Base-by-base conservation (phyloP, 495 filamentous ascomycete species). In the Neurospora hispaniola region DNA sequence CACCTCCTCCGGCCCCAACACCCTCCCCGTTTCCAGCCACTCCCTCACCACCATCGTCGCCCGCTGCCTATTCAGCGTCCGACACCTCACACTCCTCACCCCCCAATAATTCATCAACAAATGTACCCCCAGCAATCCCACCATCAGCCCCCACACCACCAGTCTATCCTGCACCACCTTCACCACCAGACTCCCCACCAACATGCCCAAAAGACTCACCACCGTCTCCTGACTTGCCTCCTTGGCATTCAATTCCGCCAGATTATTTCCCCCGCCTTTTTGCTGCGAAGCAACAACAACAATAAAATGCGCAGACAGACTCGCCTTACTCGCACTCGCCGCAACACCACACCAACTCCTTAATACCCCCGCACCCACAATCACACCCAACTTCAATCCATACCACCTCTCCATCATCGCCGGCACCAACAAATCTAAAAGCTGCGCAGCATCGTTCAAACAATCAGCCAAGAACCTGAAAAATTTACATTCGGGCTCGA, bases 151-250 rank as follows among this genome's bases (percentile, higher is more conserved):
- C 92, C 93, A 96, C 9, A 94, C 97, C 43, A 90, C 87, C 20
- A 85, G 79, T 74, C 89, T 88, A 35, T 90, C 87, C 44, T 91
- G 89, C 16, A 97, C 88, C 75, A 87, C 82, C 5, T 92, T 90
- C 11, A 98, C 91, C 8, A 98, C 89, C 20, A 97, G 73, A 71
- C 90, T 95, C 0, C 95, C 95, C 27, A 86, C 91, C 72, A 97
- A 85, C 93, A 97, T 96, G 1, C 95, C 95, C 46, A 97, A 43
- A 46, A 99, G 86, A 3, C 93, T 95, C 71, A 99, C 94, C 44
- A 98, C 86, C 0, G 95, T 99, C 82, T 99, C 95, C 84, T 99
- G 95, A 73, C 92, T 95, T 31, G 94, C 95, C 78, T 99, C 95
- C 89, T 99, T 88, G 69, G 95, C 95, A 82, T 97, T 98, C 59